phyloP scores from a whole-genome alignment of 345 rosid species.

The Garcia nutans region DNA sequence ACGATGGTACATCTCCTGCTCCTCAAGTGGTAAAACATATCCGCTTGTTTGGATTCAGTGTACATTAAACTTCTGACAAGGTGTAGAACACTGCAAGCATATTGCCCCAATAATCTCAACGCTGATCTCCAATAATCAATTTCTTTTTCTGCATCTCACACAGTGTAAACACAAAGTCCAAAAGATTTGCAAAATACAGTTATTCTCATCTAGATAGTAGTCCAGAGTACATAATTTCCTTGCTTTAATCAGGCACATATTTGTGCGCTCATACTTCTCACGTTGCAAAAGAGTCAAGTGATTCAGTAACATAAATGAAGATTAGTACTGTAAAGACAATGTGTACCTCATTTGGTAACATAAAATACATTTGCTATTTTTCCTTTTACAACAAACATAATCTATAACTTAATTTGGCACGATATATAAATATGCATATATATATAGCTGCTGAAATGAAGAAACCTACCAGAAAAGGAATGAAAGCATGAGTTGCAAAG shows the following conservation, averaged over 20 bases:
- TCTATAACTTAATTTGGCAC: not conserved
- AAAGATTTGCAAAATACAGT: not conserved
- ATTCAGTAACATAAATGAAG: not conserved
- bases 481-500: conserved; percentile 78
- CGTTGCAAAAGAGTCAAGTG: not conserved
- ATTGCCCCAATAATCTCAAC: not conserved
- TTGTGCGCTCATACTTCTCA: not conserved
- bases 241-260: not conserved
- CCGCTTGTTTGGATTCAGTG: not conserved
- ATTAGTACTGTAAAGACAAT: not conserved
- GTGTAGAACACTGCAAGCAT: not conserved
- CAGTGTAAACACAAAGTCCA: not conserved
- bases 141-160: not conserved
- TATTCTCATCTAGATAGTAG: not conserved
- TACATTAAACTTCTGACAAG: not conserved
- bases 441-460: too few relatives aligned
- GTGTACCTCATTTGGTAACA: not conserved
- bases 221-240: not conserved
- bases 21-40: not conserved
- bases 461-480: conserved; percentile 80
- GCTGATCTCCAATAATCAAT: not conserved
- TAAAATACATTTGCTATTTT: not conserved
- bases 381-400: not conserved
- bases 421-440: not conserved
- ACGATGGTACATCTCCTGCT: not conserved